Evolutionary conservation across 495 filamentous ascomycete genomes (phyloP), one percentile per base, ranked within the genome.

Genomic region (Coniosporium apollinis): DNA sequence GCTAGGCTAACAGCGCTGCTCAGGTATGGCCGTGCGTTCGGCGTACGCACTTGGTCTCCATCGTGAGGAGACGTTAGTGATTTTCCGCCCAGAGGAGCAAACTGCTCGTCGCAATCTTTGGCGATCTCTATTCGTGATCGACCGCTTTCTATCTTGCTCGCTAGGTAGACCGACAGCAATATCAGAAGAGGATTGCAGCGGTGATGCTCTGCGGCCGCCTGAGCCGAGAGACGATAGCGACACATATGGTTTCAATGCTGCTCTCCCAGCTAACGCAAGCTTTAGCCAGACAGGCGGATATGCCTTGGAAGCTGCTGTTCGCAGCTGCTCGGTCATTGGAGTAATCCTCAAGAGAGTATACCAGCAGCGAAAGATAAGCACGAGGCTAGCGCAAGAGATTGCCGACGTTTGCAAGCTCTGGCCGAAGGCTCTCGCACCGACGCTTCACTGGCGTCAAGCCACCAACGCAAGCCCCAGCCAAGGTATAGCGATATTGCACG

Each of bases 291-390:
- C 39, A 0, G 31, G 47, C 15, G 21, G 36, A 11, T 34, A 39
- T 30, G 62, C 60, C 17, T 51, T 76, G 2, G 64, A 73, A 44
- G 60, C 67, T 4, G 60, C 65, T 6, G 65, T 74, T 6, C 61
- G 62, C 22, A 67, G 62, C 34, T 76, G 69, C 42, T 69, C 66
- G 26, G 63, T 76, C 22, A 75, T 84, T 33, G 76, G 79, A 22
- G 58, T 61, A 4, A 76, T 78, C 16, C 60, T 84, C 13, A 71
- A 64, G 17, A 71, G 68, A 28, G 70, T 82, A 15, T 84, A 81
- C 44, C 72, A 76, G 39, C 66, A 70, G 30, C 64, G 74, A 38
- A 80, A 73, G 39, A 70, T 82, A 28, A 81, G 74, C 5, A 75
- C 74, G 20, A 56, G 62, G 15, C 60, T 74, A 15, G 75, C 74